Base-by-base conservation (phyloP, 2,329 filamentous ascomycete genomes). In the Ophiocordyceps camponoti-floridani region DNA sequence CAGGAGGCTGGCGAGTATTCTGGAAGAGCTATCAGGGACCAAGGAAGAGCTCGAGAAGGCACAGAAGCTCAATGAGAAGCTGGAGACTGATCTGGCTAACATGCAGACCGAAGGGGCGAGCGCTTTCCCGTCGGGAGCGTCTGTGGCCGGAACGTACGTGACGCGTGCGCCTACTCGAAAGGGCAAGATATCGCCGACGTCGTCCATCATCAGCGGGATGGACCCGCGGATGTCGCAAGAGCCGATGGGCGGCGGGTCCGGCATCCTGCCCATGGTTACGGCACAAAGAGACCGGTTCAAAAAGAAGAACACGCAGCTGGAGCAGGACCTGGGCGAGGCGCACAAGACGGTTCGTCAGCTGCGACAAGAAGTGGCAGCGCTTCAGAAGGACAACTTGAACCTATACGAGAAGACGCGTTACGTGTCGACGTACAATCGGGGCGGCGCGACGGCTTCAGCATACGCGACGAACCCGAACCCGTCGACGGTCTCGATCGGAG, bases 391-490 rank as follows among this genome's bases (percentile, higher is more conserved):
- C 62, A 98, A 98, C 58, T 71, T 98, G 33, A 87, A 83, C 54
- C 72, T 98, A 8, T 98, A 98, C 61, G 91, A 98, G 62, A 98
- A 96, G 72, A 94, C 89, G 16, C 78, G 91, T 52, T 98, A 98
- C 59, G 79, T 96, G 23, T 94, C 87, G 7, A 88, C 85, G 2
- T 98, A 95, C 67, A 94, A 81, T 60, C 79, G 88, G 44, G 74
- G 74, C 41, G 74, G 72, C 13, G 70, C 72, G 6, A 72, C 74
- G 27, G 63, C 66, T 37, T 78, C 78, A 12, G 77, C 79, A n/a
- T 82, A 79, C 40, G 69, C 73, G 35, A 68, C 69, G 46, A 86
- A 81, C 54, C 80, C 85, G 2, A 93, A 88, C 57, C 79, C 84
- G 0, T 82, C 83, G 0, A 77, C 82, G 19, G 68, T 85, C 26